These are phyloP conservation scores for Kitagawia praeruptora DNA, from an alignment of 129 eudicot genomes.

Conservation along the genomic window DNA sequence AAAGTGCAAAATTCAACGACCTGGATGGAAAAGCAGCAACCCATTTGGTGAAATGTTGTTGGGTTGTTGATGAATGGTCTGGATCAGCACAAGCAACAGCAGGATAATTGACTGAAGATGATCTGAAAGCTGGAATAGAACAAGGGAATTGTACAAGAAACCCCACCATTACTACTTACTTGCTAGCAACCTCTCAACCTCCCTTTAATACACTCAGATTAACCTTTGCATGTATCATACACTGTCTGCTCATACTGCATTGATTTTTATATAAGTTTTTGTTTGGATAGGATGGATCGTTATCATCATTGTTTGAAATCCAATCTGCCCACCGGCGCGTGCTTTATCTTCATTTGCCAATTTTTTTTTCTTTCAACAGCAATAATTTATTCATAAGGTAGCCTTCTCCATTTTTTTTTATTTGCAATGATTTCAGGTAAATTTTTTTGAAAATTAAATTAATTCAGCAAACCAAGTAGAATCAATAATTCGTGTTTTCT, in stretches of 20 bases:
- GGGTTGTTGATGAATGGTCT: not conserved
- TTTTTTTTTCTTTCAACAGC: too few species aligned
- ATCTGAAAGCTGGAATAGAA: not conserved
- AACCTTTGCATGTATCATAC: not conserved
- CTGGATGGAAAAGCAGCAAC: slow-evolving; percentile 40
- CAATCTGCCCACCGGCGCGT: not conserved
- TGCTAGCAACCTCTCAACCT: not conserved
- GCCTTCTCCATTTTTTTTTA: too few species aligned
- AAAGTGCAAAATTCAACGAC: slow-evolving; percentile 45
- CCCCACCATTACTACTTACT: slow-evolving; percentile 16
- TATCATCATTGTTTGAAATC: not conserved
- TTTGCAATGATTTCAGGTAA: too few species aligned
- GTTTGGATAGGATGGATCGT: slow-evolving; percentile 2
- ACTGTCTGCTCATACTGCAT: not conserved
- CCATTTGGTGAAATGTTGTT: slow-evolving; percentile 29
- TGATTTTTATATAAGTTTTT: not conserved
- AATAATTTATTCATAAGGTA: too few species aligned
- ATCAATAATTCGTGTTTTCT: too few species aligned
- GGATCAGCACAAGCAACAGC: not conserved
- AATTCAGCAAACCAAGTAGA: too few species aligned
- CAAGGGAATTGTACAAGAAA: slow-evolving; percentile 29
- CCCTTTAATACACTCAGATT: not conserved
- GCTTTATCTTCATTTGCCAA: not conserved
- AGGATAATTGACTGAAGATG: slow-evolving; percentile 20
- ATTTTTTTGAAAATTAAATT: too few species aligned